Conservation (phyloP, 768 basidiomycete species). For the Boletus insuetus region DNA sequence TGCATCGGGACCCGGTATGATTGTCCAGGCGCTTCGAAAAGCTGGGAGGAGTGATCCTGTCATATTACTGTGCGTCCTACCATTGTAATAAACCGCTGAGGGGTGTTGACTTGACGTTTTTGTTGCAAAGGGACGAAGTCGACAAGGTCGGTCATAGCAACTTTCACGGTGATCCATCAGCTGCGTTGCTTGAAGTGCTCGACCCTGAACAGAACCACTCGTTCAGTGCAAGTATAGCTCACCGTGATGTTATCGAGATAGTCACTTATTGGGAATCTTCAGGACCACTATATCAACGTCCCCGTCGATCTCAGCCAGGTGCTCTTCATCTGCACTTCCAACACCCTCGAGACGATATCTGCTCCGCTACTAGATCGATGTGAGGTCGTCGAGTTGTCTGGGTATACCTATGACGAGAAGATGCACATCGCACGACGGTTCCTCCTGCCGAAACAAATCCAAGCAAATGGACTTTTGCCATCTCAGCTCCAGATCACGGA, state of each 20-base stretch:
- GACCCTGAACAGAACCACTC: conserved; percentile 92
- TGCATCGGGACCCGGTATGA: conserved; percentile 80
- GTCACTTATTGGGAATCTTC: conserved; percentile 4
- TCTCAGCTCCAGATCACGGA: conserved; percentile 65
- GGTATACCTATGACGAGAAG: conserved; percentile 90
- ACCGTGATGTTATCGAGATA: neutral
- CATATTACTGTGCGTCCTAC: conserved; percentile 53
- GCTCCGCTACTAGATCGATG: conserved; percentile 87
- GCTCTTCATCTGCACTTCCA: conserved; percentile 91
- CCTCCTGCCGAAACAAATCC: conserved; percentile 85
- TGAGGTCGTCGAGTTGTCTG: conserved; percentile 80
- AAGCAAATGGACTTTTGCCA: conserved; percentile 67
- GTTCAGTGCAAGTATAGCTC: conserved; percentile 55
- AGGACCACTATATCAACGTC: conserved; percentile 92
- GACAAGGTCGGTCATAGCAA: conserved; percentile 88
- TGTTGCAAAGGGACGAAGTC: conserved; percentile 63
- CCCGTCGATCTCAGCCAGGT: conserved; percentile 87
- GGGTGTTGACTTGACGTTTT: neutral
- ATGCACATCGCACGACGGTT: conserved; percentile 84
- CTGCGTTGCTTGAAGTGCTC: conserved; percentile 86
- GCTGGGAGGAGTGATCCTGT: conserved; percentile 81
- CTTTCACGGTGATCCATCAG: conserved; percentile 89
- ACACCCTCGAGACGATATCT: conserved; percentile 85
- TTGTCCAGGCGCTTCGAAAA: conserved; percentile 84
- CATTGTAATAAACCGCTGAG: neutral